phyloP scores from a whole-genome alignment of 345 rosid species.

The Psidium friedrichsthalianum region DNA sequence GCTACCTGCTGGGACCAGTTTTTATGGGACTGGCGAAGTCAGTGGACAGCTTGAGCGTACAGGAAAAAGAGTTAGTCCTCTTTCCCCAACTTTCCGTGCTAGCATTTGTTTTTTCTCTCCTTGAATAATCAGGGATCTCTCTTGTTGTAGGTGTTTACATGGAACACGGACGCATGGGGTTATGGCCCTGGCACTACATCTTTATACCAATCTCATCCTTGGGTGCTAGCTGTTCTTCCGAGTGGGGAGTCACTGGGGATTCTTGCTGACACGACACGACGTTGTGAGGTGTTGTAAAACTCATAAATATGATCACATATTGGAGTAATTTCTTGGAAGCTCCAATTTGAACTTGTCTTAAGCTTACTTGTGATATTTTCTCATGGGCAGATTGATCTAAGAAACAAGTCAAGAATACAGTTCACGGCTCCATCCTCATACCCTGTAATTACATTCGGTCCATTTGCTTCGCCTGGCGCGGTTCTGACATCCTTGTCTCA shows the following conservation, averaged over 20 bases:
- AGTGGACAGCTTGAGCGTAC: constrained; percentile 92
- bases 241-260: constrained; percentile 77
- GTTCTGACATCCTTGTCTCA: constrained; percentile 67
- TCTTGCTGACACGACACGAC: constrained; percentile 81
- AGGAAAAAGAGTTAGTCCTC: constrained; percentile 61
- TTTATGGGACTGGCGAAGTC: constrained; percentile 96
- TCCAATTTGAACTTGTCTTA: background rate
- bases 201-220: constrained; percentile 92
- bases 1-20: constrained; percentile 74
- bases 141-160: constrained; percentile 58
- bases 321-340: background rate
- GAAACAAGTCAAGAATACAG: constrained; percentile 40
- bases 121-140: background rate
- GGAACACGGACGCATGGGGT: constrained; percentile 91
- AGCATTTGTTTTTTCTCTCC: background rate
- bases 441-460: constrained; percentile 87
- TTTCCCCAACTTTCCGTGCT: background rate
- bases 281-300: constrained; percentile 59
- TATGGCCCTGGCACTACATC: constrained; percentile 82
- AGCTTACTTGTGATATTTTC: background rate
- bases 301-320: background rate
- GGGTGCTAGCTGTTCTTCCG: constrained; percentile 84
- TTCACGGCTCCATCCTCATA: constrained; percentile 44
- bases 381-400: constrained; percentile 63
- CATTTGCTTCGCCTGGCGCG: constrained; percentile 56